These are phyloP conservation scores for Metschnikowia santaceciliae DNA, from an alignment of 805 yeast genomes.

Conservation along the genomic window DNA sequence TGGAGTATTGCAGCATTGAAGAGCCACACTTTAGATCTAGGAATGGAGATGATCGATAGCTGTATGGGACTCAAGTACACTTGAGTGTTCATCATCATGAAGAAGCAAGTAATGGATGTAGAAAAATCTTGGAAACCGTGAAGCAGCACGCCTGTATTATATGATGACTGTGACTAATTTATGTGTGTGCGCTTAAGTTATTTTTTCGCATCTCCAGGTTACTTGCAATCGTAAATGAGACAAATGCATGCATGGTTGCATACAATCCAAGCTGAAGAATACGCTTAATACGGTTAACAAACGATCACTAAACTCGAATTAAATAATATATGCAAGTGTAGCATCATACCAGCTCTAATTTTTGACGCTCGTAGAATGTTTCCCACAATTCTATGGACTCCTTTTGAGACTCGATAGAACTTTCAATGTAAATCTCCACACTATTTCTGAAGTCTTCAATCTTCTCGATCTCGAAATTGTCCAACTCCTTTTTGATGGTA, in stretches of 20 bases:
- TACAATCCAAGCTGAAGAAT: background rate
- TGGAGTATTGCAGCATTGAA: conserved; percentile 49
- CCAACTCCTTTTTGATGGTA: conserved; percentile 65
- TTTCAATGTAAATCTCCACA: conserved; percentile 86
- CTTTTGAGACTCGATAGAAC: conserved; percentile 88
- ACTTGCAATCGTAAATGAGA: background rate
- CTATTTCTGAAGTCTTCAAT: conserved; percentile 82
- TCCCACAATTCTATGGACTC: conserved; percentile 88
- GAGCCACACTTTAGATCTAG: conserved; percentile 50
- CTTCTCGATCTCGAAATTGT: conserved; percentile 67
- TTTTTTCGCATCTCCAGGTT: background rate
- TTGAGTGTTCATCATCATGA: conserved; percentile 37
- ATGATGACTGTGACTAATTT: background rate
- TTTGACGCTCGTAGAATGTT: conserved; percentile 65
- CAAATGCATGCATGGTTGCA: background rate
- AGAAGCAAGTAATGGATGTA: background rate
- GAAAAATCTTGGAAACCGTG: background rate
- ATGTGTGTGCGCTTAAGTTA: conserved; percentile 3
- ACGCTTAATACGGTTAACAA: background rate
- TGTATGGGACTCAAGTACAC: conserved; percentile 45
- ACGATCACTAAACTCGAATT: background rate
- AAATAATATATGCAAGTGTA: background rate
- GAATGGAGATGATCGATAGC: conserved; percentile 50
- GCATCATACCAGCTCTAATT: conserved; percentile 15
- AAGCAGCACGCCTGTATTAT: background rate